A percentile compares a stretch with the other conserved stretches of the same genome.
These are phyloP conservation scores for Teratosphaeria zuluensis DNA, from an alignment of 2,329 filamentous ascomycete genomes.

Conservation along the genomic window DNA sequence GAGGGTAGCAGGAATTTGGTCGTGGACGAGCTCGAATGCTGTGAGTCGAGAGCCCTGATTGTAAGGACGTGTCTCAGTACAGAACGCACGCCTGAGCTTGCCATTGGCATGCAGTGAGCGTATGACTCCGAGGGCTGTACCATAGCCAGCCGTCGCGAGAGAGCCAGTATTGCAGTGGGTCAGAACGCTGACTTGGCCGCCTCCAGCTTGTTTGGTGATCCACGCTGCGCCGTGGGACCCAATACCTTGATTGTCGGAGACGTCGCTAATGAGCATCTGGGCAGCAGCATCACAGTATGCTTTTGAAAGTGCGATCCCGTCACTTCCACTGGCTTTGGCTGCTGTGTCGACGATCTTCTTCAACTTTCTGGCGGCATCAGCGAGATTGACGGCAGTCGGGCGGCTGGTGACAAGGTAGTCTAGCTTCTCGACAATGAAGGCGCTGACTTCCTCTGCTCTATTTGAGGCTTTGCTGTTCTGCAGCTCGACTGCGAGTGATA, in stretches of 20 bases:
- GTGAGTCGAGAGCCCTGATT: slow-evolving; percentile 95
- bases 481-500: slow-evolving; percentile 80
- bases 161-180: slow-evolving; percentile 99
- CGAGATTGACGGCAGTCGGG: slow-evolving; percentile 89
- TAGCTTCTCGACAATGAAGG: slow-evolving; percentile 65
- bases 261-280: slow-evolving; percentile 76
- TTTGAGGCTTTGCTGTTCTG: slow-evolving; percentile 42
- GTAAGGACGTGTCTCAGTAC: slow-evolving; percentile 93
- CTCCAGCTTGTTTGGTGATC: slow-evolving; percentile 54
- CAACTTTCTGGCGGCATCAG: slow-evolving; percentile 77
- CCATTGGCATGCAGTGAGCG: slow-evolving; percentile 62
- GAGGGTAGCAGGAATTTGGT: slow-evolving; percentile 80
- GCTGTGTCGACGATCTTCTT: slow-evolving; percentile 52
- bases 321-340: slow-evolving; percentile 31
- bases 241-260: slow-evolving; percentile 78
- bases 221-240: slow-evolving; percentile 75
- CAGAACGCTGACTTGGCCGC: slow-evolving; percentile 62
- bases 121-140: slow-evolving; percentile 89
- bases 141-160: slow-evolving; percentile 93
- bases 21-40: slow-evolving; percentile 91
- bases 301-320: slow-evolving; percentile 48
- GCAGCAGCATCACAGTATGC: slow-evolving; percentile 75
- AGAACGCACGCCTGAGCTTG: slow-evolving; percentile 74
- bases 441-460: slow-evolving; percentile 50
- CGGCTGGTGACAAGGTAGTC: slow-evolving; percentile 82